Evolutionary conservation across 208 protist species (phyloP).

Genomic region (Phytomonas francai): DNA sequence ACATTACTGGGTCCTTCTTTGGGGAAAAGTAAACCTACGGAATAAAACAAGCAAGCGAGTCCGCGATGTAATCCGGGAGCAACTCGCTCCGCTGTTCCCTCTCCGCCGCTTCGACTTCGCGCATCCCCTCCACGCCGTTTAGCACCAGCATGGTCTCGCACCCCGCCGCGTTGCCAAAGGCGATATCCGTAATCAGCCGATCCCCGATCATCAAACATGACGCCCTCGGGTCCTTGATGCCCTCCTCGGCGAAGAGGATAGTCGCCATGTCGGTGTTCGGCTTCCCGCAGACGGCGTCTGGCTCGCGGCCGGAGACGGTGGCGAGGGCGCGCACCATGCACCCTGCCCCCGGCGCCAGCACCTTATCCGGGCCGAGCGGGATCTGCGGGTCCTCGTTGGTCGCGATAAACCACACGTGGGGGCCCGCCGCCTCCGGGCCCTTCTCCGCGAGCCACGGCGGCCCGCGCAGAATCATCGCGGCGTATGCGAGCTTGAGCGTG

Average conservation of each 20-base stretch:
- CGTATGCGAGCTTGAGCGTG: slow-evolving; percentile 47
- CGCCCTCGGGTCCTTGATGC: slow-evolving; percentile 27
- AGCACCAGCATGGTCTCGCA: slow-evolving; percentile 66
- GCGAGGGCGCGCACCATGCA: slow-evolving; percentile 30
- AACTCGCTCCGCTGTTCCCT: slow-evolving; percentile 15
- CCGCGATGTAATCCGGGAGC: slow-evolving; percentile 54
- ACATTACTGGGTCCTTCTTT: background rate
- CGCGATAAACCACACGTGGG: slow-evolving; percentile 36
- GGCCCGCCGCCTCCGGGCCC: background rate
- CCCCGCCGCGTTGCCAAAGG: slow-evolving; percentile 54
- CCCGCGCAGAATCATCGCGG: slow-evolving; percentile 32
- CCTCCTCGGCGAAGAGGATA: slow-evolving; percentile 40
- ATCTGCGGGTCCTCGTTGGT: slow-evolving; percentile 75
- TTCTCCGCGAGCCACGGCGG: slow-evolving; percentile 4
- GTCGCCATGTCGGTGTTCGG: slow-evolving; percentile 47
- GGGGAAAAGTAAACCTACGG: background rate
- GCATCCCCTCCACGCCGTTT: slow-evolving; percentile 37
- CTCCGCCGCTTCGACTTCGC: slow-evolving; percentile 34
- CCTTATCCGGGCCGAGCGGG: slow-evolving; percentile 23
- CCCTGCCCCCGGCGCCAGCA: slow-evolving; percentile 51
- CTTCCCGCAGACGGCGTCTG: slow-evolving; percentile 64
- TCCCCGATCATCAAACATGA: slow-evolving; percentile 73
- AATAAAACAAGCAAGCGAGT: slow-evolving; percentile 43
- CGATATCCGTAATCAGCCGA: slow-evolving; percentile 68
- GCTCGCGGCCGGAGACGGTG: slow-evolving; percentile 21